Percentiles rank a stretch among this genome's conserved stretches.
Evolutionary conservation across 352 stramenopile species (phyloP).

Genomic region (Phytophthora capsici): DNA sequence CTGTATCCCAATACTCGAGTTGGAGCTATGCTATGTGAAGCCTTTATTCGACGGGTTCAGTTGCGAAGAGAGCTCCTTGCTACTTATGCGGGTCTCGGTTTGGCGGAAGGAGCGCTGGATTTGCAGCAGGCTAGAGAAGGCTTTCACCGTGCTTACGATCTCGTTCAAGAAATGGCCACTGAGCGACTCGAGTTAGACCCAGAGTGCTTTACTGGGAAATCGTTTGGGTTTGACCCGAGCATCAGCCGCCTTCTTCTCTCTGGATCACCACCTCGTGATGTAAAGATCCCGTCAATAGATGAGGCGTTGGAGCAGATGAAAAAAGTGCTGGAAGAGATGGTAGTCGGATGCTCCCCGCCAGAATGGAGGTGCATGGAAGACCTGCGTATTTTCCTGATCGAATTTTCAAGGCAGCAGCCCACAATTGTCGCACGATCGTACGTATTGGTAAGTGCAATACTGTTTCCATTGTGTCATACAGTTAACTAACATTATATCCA

Average conservation of each 20-base stretch:
- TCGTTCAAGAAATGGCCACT: constrained; percentile 51
- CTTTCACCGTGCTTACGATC: constrained; percentile 50
- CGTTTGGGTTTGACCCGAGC: constrained; percentile 76
- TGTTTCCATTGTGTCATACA: too few relatives aligned
- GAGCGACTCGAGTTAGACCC: constrained; percentile 73
- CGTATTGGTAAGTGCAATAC: constrained; percentile 62
- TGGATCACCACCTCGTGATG: constrained; percentile 72
- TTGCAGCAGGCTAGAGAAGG: constrained; percentile 45
- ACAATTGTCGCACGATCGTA: constrained; percentile 84
- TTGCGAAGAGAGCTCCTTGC: constrained; percentile 55
- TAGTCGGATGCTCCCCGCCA: constrained; percentile 60
- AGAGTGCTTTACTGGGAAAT: constrained; percentile 72
- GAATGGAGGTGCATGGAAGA: constrained; percentile 85
- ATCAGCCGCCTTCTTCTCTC: constrained; percentile 78
- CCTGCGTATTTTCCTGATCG: constrained; percentile 73
- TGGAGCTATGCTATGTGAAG: constrained; percentile 61
- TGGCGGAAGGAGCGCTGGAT: constrained; percentile 53
- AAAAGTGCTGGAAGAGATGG: constrained; percentile 61
- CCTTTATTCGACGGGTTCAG: constrained; percentile 64
- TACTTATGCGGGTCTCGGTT: constrained; percentile 52
- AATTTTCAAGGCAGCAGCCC: constrained; percentile 74
- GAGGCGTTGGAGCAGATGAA: constrained; percentile 56
- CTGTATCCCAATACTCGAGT: constrained; percentile 63
- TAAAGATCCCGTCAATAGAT: constrained; percentile 67
- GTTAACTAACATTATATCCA: background rate